Evolutionary conservation across 768 basidiomycete species (phyloP), one percentile per base, ranked within the genome.

Genomic region (Pleurotus djamor): DNA sequence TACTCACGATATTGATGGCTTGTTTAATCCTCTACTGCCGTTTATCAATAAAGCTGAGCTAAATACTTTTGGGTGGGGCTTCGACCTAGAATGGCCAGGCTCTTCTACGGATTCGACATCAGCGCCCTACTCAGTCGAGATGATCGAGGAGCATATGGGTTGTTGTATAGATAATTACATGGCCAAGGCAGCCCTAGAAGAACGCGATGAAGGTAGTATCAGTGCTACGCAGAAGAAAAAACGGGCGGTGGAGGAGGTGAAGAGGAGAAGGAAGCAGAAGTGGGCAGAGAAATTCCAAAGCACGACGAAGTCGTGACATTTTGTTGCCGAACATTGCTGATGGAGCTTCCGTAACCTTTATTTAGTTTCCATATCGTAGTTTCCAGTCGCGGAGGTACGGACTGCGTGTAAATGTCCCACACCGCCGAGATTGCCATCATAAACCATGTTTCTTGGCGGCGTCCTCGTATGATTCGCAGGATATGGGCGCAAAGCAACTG

Each of bases 211-310:
- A 38, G 79, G 71, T 21, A 81, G 80, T 52, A 69, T 92, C 51
- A 92, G 91, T 66, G 73, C 79, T 52, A 92, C 89, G 32, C 90
- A 92, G 73, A 76, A 83, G 66, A 89, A 83, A 74, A 92, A 91
- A 70, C 74, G 73, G 62, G 65, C 69, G 58, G 59, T 74, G 28
- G 57, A 67, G 62, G 76, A 79, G 66, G 77, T 77, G 63, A 78
- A 79, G 63, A 63, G 68, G 69, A 77, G 66, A 61, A 64, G 78
- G 59, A 71, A 72, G 65, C 58, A 69, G 38, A 79, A 72, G 65
- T 66, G 72, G 55, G 61, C 67, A 35, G 70, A 69, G 50, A 56
- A 56, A 32, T 28, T 28, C 21, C 21, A 37, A 43, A 35, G 41
- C 43, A 33, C 14, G 32, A 7, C 50, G 6, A 52, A 34, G 32